Base-by-base conservation (phyloP, 306 rosid genomes). In the Vachellia pachyceras region DNA sequence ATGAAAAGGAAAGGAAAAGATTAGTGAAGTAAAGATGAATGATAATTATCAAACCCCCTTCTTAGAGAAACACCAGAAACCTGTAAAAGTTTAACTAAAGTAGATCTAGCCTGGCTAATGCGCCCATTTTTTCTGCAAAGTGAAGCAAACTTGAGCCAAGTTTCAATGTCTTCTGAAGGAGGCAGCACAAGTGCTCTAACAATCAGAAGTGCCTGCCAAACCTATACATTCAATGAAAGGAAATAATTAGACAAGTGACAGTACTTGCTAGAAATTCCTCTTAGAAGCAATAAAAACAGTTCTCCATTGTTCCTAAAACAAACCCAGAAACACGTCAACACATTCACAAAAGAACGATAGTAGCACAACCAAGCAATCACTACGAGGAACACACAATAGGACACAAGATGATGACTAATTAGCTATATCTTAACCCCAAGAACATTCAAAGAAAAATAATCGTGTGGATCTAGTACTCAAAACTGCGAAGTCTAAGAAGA, bases 131-230 rank as follows among this genome's bases (percentile, higher is more conserved):
- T 91, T 82, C 91, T 89, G 86, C 99, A 93, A 78, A 91, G 98
- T 72, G 94, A 87, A 77, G 97, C 96, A 82, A 91, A 95, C 88
- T 95, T 91, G 46, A 95, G 97, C 99, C 99, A 93, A 69, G 97
- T 93, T 65, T 95, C 97, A 82, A 90, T 67, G 63, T 95, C 98
- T 79, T 95, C 99, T 29, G 89, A 86, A 58, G 98, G 99, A 85
- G 99, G 98, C 12, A 95, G 88, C 84, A 95, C 97, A 78, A 95
- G 98, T 25, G 98, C 95, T 84, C 98, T 90, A 75, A 95, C 91
- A 79, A 75, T 90, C 86, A 95, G 87, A 82, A 95, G 87, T 20
- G 0, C 86, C 81, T 93, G 99, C 99, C 99, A 95, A 78, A 95
- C 98, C 99, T 95, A 86, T 80, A 67, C 75, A 72, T 69, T 73